Evolutionary conservation across 345 rosid genomes (phyloP).

Genomic region (Gossypium anomalum): DNA sequence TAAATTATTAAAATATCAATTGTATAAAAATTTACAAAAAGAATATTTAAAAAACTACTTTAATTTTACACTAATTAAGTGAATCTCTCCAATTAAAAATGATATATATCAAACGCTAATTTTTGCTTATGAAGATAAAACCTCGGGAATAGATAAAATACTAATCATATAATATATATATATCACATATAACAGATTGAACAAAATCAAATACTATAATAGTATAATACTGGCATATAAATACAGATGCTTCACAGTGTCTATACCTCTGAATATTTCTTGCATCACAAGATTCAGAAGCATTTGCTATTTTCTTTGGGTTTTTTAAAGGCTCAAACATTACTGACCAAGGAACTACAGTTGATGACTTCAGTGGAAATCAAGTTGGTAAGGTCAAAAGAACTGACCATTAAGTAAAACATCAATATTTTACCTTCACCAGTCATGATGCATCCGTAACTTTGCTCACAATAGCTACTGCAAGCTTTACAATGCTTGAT

Average conservation of each 20-base stretch:
- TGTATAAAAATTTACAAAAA: too few species aligned
- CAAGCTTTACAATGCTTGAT: slow-evolving; percentile 74
- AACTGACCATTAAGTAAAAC: neutral
- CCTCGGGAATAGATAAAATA: too few species aligned
- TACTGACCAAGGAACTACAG: neutral
- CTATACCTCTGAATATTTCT: neutral
- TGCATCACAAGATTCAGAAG: neutral
- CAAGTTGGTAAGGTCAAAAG: slow-evolving; percentile 3
- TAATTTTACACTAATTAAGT: too few species aligned
- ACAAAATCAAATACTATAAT: neutral
- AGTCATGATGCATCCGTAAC: slow-evolving; percentile 42
- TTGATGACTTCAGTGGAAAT: neutral
- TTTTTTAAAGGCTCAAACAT: neutral
- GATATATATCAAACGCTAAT: too few species aligned
- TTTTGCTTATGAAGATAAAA: too few species aligned
- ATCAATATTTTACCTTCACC: slow-evolving; percentile 2
- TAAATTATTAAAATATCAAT: too few species aligned
- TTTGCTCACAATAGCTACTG: slow-evolving; percentile 62
- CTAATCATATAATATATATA: too few species aligned
- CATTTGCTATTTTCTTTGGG: neutral
- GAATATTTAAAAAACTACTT: too few species aligned
- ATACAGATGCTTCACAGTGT: neutral
- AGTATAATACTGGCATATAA: neutral
- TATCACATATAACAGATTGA: too few species aligned
- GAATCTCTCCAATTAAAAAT: too few species aligned